Percentiles rank a stretch among this genome's conserved stretches.
Evolutionary conservation across 2,329 filamentous ascomycete species (phyloP).

Genomic region (Aspergillus melleus): DNA sequence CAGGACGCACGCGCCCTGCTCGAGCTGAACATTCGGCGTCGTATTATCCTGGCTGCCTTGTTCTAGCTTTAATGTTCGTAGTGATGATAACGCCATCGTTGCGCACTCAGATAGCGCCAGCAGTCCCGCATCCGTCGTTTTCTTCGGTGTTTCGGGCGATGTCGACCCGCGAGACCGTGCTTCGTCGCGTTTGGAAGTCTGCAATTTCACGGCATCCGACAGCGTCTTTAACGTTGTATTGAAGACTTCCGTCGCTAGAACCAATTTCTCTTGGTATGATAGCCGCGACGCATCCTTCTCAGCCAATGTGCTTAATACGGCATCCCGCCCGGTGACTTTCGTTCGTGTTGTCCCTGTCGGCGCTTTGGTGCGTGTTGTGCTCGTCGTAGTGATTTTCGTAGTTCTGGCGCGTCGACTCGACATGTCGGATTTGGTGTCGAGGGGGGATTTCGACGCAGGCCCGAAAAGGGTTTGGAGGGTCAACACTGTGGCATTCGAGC

Average conservation of each 20-base stretch:
- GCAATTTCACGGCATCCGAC: constrained; percentile 40
- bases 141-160: constrained; percentile 7
- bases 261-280: constrained; percentile 39
- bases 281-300: constrained; percentile 30
- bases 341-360: constrained; percentile 27
- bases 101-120: constrained; percentile 42
- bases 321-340: constrained; percentile 25
- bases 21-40: constrained; percentile 40
- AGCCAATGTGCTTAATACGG: constrained; percentile 23
- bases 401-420: constrained; percentile 24
- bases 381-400: constrained; percentile 23
- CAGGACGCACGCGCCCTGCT: constrained; percentile 45
- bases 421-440: constrained; percentile 22
- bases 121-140: constrained; percentile 24
- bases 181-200: constrained; percentile 20
- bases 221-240: constrained; percentile 46
- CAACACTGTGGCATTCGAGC: constrained; percentile 47
- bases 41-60: constrained; percentile 18
- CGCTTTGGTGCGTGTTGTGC: constrained; percentile 22
- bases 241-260: constrained; percentile 48
- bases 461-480: constrained; percentile 42
- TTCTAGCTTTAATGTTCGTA: constrained; percentile 37
- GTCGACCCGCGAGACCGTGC: constrained; percentile 17
- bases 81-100: constrained; percentile 38
- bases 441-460: constrained; percentile 20